A percentile compares a stretch with the other conserved stretches of the same genome.
These are phyloP conservation scores for Colletotrichum sansevieriae DNA, from an alignment of 2,329 filamentous ascomycete species.

Conservation along the genomic window DNA sequence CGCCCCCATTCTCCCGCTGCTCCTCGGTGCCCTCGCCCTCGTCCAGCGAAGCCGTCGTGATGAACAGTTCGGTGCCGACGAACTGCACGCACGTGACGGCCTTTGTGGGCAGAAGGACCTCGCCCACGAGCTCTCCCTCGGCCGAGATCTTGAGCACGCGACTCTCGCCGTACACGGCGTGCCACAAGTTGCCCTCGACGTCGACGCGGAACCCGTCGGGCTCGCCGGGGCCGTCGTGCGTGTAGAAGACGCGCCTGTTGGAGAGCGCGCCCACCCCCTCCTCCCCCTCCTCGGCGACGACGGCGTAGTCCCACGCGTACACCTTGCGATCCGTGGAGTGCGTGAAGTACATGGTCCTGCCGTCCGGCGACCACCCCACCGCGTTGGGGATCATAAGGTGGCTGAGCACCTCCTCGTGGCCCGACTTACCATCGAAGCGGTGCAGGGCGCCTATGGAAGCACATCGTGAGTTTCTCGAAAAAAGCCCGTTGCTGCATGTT, in stretches of 20 bases:
- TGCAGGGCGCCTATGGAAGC: slow-evolving; percentile 75
- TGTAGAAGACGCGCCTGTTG: slow-evolving; percentile 80
- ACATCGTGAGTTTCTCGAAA: slow-evolving; percentile 11
- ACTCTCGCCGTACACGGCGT: slow-evolving; percentile 83
- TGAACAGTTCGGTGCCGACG: slow-evolving; percentile 79
- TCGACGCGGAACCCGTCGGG: slow-evolving; percentile 92
- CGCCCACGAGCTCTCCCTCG: slow-evolving; percentile 77
- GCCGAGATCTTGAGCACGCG: slow-evolving; percentile 81
- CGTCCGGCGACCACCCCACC: slow-evolving; percentile 81
- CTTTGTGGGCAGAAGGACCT: slow-evolving; percentile 81
- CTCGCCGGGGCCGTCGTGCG: slow-evolving; percentile 73
- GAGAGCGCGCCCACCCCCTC: slow-evolving; percentile 71
- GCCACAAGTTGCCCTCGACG: slow-evolving; percentile 88
- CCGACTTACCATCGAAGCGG: slow-evolving; percentile 74
- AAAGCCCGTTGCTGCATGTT: slow-evolving; percentile 1
- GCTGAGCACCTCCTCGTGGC: slow-evolving; percentile 70
- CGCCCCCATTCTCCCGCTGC: slow-evolving; percentile 72
- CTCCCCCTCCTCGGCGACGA: slow-evolving; percentile 58
- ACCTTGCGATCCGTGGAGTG: slow-evolving; percentile 81
- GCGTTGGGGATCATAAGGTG: slow-evolving; percentile 86
- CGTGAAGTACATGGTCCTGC: slow-evolving; percentile 84
- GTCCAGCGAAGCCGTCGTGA: slow-evolving; percentile 81
- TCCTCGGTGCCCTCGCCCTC: slow-evolving; percentile 73
- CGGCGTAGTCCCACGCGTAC: slow-evolving; percentile 77
- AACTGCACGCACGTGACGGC: slow-evolving; percentile 88